phyloP scores from a whole-genome alignment of 768 basidiomycete genomes.

The Gloeopeniophorella convolvens region DNA sequence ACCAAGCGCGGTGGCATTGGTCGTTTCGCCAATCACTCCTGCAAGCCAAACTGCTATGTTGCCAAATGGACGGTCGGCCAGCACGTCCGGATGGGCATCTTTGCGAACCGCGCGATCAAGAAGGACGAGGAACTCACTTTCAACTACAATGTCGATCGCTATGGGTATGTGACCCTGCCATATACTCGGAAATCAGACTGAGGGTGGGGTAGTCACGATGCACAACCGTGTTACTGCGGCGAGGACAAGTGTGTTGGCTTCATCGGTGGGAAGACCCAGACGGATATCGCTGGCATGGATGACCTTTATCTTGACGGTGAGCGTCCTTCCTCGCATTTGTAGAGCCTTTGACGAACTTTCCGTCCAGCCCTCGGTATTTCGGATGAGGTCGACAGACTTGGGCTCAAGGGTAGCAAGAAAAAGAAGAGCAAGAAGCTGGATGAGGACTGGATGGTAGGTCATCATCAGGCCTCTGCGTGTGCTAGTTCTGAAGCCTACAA shows the following conservation, averaged over 20 bases:
- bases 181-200: background rate
- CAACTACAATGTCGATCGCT: constrained; percentile 99
- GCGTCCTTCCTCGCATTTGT: background rate
- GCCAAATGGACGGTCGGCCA: constrained; percentile 95
- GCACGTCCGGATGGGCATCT: constrained; percentile 95
- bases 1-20: constrained; percentile 96
- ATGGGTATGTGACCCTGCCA: constrained; percentile 59
- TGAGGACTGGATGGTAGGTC: constrained; percentile 89
- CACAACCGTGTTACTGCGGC: constrained; percentile 92
- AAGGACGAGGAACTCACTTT: constrained; percentile 90
- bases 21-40: constrained; percentile 97
- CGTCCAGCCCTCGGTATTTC: constrained; percentile 81
- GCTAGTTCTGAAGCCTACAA: background rate
- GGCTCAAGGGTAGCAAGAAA: constrained; percentile 82
- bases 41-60: constrained; percentile 95
- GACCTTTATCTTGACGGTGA: constrained; percentile 89
- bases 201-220: constrained; percentile 62
- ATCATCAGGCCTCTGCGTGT: constrained; percentile 17
- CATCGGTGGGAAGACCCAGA: constrained; percentile 98
- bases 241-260: constrained; percentile 93
- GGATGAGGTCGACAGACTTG: constrained; percentile 79
- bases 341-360: constrained; percentile 1
- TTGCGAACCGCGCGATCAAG: constrained; percentile 74
- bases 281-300: constrained; percentile 90
- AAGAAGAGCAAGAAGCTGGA: constrained; percentile 90